Base-by-base conservation (phyloP, 495 filamentous ascomycete genomes). In the Venustampulla echinocandica region DNA sequence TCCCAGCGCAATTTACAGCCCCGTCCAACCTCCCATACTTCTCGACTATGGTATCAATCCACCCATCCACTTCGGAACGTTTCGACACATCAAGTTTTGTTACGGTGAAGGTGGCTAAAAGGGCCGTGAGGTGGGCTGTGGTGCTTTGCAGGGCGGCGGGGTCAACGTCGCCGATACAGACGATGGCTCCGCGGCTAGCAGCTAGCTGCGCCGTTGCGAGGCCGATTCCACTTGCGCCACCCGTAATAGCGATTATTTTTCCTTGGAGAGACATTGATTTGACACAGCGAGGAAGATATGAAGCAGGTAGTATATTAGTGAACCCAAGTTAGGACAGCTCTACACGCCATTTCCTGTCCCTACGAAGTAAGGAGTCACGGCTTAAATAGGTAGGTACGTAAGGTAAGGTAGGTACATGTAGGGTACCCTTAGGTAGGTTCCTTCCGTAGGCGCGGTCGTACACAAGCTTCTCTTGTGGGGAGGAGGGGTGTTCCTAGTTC, bases 1-100 rank as follows among this genome's bases (percentile, higher is more conserved):
- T 60, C 4, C 75, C 76, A 0, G 74, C 74, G 48, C 69, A 61
- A 50, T 77, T 77, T 0, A 67, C 73, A 4, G 71, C 71, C 28
- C 71, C 73, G 42, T 73, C 67, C 6, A 77, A 52, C 1, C 49
- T 46, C 1, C 70, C 74, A 33, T 63, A 54, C 13, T 59, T 60
- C 1, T 35, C 34, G 20, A 64, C 46, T 14, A 68, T 52, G 4
- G 48, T 48, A 0, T 59, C 49, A 21, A 72, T 52, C 50, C 63
- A 60, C n/a, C 49, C 38, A 19, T 60, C 54, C 10, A 61, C 60
- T 21, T 56, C 39, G n/a, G 39, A 39, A 4, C 56, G 40, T 2
- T 57, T 48, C 30, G 60, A 54, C n/a, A 75, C 66, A 44, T 76
- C 70, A 18, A 71, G 46, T 25, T 50, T 39, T 24, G 64, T 24